These are phyloP conservation scores for Dichotomopilus funicola DNA, from an alignment of 2,329 filamentous ascomycete species.

Conservation along the genomic window DNA sequence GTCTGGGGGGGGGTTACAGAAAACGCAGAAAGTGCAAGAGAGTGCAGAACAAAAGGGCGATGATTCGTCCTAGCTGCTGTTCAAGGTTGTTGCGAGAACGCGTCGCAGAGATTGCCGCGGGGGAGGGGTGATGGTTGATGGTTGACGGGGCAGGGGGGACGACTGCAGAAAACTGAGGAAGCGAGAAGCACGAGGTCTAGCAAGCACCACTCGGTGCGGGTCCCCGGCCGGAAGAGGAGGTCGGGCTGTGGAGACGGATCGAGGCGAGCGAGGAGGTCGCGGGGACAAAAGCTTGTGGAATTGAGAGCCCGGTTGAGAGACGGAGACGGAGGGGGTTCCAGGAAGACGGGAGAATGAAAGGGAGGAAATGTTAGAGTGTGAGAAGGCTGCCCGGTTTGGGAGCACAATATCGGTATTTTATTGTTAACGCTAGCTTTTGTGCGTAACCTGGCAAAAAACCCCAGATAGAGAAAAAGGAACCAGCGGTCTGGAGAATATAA, in stretches of 20 bases:
- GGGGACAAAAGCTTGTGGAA: neutral
- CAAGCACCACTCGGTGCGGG: neutral
- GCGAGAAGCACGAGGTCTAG: neutral
- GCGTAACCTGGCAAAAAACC: too few species aligned
- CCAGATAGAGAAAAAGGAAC: too few species aligned
- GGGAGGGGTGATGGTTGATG: slow-evolving; percentile 1
- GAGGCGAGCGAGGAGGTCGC: slow-evolving; percentile 4
- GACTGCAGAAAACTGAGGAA: neutral
- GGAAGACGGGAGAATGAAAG: neutral
- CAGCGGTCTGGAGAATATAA: too few species aligned
- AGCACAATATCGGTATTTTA: too few species aligned
- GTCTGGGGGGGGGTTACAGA: slow-evolving; percentile 2
- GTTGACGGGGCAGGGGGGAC: neutral
- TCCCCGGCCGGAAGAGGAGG: slow-evolving; percentile 8
- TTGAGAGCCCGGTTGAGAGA: neutral
- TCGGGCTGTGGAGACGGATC: slow-evolving; percentile 7
- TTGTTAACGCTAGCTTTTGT: too few species aligned
- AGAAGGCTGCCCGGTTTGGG: too few species aligned
- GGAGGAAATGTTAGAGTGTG: too few species aligned
- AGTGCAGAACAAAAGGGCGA: slow-evolving; percentile 10
- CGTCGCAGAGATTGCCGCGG: neutral
- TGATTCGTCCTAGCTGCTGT: slow-evolving; percentile 17
- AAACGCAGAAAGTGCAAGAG: slow-evolving; percentile 2
- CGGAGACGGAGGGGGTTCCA: neutral
- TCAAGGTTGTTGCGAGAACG: neutral